Percentiles rank a stretch among this genome's conserved stretches.
These are phyloP conservation scores for Pilatotrama ljubarskyi DNA, from an alignment of 768 basidiomycete species.

Conservation along the genomic window DNA sequence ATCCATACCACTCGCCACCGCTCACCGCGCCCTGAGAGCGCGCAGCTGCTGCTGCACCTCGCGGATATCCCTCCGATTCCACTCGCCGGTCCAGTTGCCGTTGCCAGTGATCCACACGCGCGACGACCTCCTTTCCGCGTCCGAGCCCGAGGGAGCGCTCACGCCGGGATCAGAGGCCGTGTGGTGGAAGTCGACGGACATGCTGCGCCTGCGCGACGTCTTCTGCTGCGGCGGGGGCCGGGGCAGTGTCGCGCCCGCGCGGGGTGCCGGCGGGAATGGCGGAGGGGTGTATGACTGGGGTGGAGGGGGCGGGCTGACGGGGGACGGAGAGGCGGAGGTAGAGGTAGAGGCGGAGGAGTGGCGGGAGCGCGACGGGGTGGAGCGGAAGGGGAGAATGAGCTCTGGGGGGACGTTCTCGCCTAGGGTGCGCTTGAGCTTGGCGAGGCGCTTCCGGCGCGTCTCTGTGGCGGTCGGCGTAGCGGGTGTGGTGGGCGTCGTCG, in stretches of 20 bases:
- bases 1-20: background rate
- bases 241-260: slow-evolving; percentile 1
- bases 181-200: slow-evolving; percentile 20
- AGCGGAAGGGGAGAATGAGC: slow-evolving; percentile 41
- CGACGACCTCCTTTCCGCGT: slow-evolving; percentile 8
- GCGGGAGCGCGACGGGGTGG: background rate
- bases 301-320: background rate
- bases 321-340: background rate
- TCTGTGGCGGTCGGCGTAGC: slow-evolving; percentile 34
- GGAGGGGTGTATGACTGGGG: background rate
- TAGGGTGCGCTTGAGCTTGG: slow-evolving; percentile 56
- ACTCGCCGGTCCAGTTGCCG: slow-evolving; percentile 40
- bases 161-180: background rate
- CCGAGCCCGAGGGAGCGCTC: no score
- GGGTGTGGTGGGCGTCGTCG: slow-evolving; percentile 26
- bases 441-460: slow-evolving; percentile 50
- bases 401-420: slow-evolving; percentile 61
- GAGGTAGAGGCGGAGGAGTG: background rate
- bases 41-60: slow-evolving; percentile 42
- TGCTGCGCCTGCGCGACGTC: slow-evolving; percentile 11
- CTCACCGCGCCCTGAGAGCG: slow-evolving; percentile 23
- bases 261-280: background rate
- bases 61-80: slow-evolving; percentile 41
- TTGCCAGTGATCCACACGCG: slow-evolving; percentile 25
- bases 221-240: background rate